Percentiles rank a stretch among this genome's conserved stretches.
These are phyloP conservation scores for Cercospora citrullina DNA, from an alignment of 2,329 filamentous ascomycete genomes.

Conservation along the genomic window DNA sequence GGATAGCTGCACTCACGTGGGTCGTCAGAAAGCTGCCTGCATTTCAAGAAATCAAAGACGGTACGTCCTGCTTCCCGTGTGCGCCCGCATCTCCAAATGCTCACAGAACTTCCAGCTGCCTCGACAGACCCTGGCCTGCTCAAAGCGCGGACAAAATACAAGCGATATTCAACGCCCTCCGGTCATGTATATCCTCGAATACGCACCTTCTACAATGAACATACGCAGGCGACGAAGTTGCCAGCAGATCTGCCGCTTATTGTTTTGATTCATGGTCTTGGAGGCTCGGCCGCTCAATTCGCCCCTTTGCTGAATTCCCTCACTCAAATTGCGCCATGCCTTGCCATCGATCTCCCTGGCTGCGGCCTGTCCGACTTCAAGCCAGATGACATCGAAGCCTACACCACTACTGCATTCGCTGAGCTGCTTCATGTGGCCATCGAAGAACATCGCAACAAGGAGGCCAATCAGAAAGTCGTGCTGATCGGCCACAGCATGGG, in stretches of 20 bases:
- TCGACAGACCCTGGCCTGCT: constrained; percentile 75
- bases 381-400: constrained; percentile 72
- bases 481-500: constrained; percentile 90
- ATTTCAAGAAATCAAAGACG: constrained; percentile 15
- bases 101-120: constrained; percentile 17
- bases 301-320: constrained; percentile 66
- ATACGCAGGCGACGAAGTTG: constrained; percentile 79
- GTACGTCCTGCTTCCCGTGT: constrained; percentile 5
- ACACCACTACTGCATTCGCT: constrained; percentile 71
- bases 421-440: constrained; percentile 76
- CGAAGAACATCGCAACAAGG: constrained; percentile 66
- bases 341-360: constrained; percentile 87
- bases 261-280: constrained; percentile 89
- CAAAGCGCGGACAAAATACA: constrained; percentile 70
- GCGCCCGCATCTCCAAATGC: not conserved
- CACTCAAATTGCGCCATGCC: constrained; percentile 70
- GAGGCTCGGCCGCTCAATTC: constrained; percentile 90
- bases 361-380: constrained; percentile 79
- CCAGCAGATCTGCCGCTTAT: constrained; percentile 75
- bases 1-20: constrained; percentile 9
- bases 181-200: constrained; percentile 70
- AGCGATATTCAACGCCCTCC: constrained; percentile 69
- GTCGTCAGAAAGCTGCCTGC: constrained; percentile 7
- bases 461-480: constrained; percentile 67
- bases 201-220: constrained; percentile 79